Evolutionary conservation across 2,329 filamentous ascomycete genomes (phyloP).

Genomic region (Diaporthe sp.): DNA sequence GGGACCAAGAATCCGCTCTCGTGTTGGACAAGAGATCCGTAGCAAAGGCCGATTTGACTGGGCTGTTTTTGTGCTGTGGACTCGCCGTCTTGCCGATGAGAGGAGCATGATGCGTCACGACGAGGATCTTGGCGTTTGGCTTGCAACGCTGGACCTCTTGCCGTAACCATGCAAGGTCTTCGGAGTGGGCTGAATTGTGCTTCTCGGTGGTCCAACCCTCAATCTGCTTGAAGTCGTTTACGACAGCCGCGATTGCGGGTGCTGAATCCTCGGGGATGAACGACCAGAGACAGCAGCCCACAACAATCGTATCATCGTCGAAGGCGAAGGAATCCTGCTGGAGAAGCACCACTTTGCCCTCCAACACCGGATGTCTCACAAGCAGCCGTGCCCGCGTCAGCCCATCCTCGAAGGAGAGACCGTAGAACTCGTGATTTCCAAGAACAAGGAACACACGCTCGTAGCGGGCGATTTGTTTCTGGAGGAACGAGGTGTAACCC

Average conservation of each 20-base stretch:
- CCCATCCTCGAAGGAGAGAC: conserved; percentile 54
- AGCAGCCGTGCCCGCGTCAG: conserved; percentile 56
- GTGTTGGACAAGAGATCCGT: conserved; percentile 60
- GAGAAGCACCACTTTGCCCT: conserved; percentile 58
- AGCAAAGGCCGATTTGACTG: conserved; percentile 64
- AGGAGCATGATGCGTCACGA: conserved; percentile 72
- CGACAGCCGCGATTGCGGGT: conserved; percentile 62
- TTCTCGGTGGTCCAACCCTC: conserved; percentile 59
- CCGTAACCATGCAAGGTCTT: conserved; percentile 66
- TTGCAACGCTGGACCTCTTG: conserved; percentile 50
- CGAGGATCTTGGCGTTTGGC: conserved; percentile 53
- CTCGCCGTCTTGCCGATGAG: conserved; percentile 60
- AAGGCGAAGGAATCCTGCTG: conserved; percentile 58
- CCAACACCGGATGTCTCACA: conserved; percentile 54
- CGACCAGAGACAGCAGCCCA: conserved; percentile 73
- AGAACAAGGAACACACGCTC: conserved; percentile 62
- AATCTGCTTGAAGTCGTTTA: conserved; percentile 54
- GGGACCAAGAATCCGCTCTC: not conserved
- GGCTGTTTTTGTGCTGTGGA: conserved; percentile 62
- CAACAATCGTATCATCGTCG: conserved; percentile 57
- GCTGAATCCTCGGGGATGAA: conserved; percentile 57
- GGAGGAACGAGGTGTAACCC: conserved; percentile 62
- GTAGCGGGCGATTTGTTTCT: conserved; percentile 58
- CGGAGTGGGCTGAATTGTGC: conserved; percentile 52
- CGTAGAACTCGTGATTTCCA: conserved; percentile 70